These are phyloP conservation scores for Gnomoniopsis sp. DNA, from an alignment of 2,329 filamentous ascomycete species.

Conservation along the genomic window DNA sequence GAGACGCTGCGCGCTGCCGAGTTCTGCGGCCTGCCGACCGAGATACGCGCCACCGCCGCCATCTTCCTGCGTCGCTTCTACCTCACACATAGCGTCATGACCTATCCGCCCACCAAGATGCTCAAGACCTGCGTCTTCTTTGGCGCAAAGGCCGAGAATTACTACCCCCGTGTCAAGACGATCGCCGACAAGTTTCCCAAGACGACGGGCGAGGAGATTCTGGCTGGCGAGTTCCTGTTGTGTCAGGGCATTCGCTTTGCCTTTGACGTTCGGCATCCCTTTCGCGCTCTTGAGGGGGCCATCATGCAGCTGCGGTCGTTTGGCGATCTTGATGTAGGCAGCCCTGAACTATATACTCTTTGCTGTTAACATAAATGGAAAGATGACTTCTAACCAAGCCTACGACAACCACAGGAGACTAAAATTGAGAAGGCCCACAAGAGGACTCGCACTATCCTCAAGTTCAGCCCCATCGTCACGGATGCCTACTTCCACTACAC, in stretches of 20 bases:
- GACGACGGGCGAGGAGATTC: slow-evolving; percentile 74
- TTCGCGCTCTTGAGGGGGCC: slow-evolving; percentile 80
- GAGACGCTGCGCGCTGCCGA: slow-evolving; percentile 55
- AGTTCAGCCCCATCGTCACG: slow-evolving; percentile 78
- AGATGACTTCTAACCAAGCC: neutral
- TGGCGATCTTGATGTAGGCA: slow-evolving; percentile 54
- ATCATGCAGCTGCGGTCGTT: slow-evolving; percentile 76
- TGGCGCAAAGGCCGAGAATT: slow-evolving; percentile 86
- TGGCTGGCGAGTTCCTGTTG: slow-evolving; percentile 88
- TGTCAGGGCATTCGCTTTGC: slow-evolving; percentile 91
- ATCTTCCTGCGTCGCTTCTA: slow-evolving; percentile 94
- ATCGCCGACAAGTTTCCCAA: slow-evolving; percentile 70
- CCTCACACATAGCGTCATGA: slow-evolving; percentile 92
- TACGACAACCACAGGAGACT: slow-evolving; percentile 23
- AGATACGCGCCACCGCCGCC: slow-evolving; percentile 69
- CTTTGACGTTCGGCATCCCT: slow-evolving; percentile 89
- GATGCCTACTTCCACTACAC: slow-evolving; percentile 98
- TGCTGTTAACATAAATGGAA: neutral
- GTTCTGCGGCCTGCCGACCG: slow-evolving; percentile 49
- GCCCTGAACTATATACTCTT: neutral
- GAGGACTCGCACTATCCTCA: slow-evolving; percentile 70
- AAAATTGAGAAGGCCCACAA: slow-evolving; percentile 62
- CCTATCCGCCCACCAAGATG: slow-evolving; percentile 86
- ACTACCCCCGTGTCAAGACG: slow-evolving; percentile 59
- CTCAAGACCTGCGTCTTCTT: slow-evolving; percentile 90